Evolutionary conservation across 345 rosid species (phyloP), one percentile per base, ranked within the genome.

Genomic region (Citrus australasica): DNA sequence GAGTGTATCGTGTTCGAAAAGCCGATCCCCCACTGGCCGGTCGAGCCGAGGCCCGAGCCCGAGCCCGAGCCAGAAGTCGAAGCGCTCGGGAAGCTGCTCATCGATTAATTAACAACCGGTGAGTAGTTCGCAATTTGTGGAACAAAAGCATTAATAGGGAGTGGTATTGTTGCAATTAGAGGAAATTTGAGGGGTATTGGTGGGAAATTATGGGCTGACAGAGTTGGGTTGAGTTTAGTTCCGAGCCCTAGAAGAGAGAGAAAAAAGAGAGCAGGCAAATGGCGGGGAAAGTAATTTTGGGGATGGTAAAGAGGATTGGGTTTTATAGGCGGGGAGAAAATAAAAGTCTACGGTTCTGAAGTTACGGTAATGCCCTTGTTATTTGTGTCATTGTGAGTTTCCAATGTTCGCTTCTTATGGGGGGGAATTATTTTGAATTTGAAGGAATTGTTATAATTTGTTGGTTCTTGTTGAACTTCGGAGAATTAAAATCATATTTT

Each of bases 1-100:
- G 99, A 94, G 89, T 96, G 94, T 33, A 93, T 84, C 3, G 97
- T 94, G 85, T 96, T 96, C 77, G 98, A 88, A 25, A 96, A 83
- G 11, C 98, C 97, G 78, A 96, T 90, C 68, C 97, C 99, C 55
- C 86, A 76, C 78, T 82, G 87, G 76, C 74, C 73, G 77, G 51
- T 46, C 51, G 51, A 46, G 51, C 17, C 51, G 1, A 46, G 51
- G 51, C 51, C 51, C 48, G 88, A 13, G 71, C 63, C 68, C 74
- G 81, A 83, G 73, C 71, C 85, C 25, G 90, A 83, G 73, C 71
- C 86, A 28, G 90, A 82, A 75, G 79, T 83, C 22, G 94, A 87
- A 77, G 77, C 67, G 82, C 83, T 73, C 9, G 89, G 87, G 79
- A 84, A 64, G 71, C 22, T 68, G 84, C 84, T 94, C 98, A 95